Evolutionary conservation across 371 early-diverging fungal species (phyloP).

Genomic region (Parasitella parasitica): DNA sequence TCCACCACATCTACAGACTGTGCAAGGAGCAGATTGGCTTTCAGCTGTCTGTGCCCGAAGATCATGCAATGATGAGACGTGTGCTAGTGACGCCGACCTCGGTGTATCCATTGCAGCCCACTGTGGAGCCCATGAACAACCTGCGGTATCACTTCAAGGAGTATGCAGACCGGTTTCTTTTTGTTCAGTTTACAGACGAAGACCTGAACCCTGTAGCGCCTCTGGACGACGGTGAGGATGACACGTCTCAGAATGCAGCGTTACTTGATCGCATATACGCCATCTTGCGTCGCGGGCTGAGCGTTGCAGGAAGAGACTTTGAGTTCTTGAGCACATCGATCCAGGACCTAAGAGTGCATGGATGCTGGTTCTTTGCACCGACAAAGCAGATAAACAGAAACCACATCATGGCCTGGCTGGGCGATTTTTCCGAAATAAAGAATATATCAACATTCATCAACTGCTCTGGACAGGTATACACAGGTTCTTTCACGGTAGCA

Average conservation of each 20-base stretch:
- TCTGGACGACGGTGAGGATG: not conserved
- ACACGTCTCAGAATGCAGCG: slow-evolving; percentile 15
- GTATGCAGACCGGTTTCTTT: slow-evolving; percentile 59
- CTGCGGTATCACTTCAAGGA: slow-evolving; percentile 51
- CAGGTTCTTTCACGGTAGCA: not conserved
- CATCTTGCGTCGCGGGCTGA: slow-evolving; percentile 53
- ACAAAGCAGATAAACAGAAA: slow-evolving; percentile 31
- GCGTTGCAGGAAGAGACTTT: slow-evolving; percentile 55
- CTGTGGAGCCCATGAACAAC: slow-evolving; percentile 60
- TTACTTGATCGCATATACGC: slow-evolving; percentile 48
- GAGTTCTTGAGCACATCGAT: slow-evolving; percentile 72
- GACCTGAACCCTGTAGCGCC: slow-evolving; percentile 33
- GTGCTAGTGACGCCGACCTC: slow-evolving; percentile 61
- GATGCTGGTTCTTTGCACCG: slow-evolving; percentile 71
- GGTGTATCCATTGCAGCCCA: slow-evolving; percentile 52
- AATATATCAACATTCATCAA: slow-evolving; percentile 61
- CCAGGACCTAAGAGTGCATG: slow-evolving; percentile 63
- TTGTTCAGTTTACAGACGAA: slow-evolving; percentile 78
- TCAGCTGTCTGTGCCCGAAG: slow-evolving; percentile 12
- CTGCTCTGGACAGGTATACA: slow-evolving; percentile 61
- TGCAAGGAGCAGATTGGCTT: slow-evolving; percentile 2
- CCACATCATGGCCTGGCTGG: slow-evolving; percentile 63
- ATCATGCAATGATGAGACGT: slow-evolving; percentile 6
- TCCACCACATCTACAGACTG: slow-evolving; percentile 4
- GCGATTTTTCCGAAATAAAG: slow-evolving; percentile 62